phyloP scores from a whole-genome alignment of 208 protist species.

The Acanthamoeba polyphaga region DNA sequence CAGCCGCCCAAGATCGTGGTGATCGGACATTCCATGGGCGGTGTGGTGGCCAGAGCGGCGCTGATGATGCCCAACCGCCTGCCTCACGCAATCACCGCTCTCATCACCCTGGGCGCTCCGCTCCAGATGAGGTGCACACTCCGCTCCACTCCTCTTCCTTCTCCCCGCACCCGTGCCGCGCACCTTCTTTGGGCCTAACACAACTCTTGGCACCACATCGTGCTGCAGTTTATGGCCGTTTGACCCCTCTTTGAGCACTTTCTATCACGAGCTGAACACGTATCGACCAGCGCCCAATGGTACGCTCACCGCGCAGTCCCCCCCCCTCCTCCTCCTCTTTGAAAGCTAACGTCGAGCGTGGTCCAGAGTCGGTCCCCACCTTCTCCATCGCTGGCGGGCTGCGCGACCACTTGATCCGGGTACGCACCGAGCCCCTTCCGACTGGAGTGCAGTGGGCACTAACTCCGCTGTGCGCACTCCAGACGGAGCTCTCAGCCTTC shows the following conservation, averaged over 20 bases:
- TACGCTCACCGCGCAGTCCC: background rate
- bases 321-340: too few relatives aligned
- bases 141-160: background rate
- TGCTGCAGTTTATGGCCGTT: constrained; percentile 3
- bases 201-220: background rate
- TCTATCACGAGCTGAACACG: constrained; percentile 46
- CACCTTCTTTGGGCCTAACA: background rate
- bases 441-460: too few relatives aligned
- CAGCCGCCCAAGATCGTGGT: background rate
- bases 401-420: constrained; percentile 22
- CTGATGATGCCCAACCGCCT: constrained; percentile 29
- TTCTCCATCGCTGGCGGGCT: constrained; percentile 44
- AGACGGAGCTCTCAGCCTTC: constrained; percentile 16
- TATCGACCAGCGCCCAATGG: background rate
- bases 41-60: constrained; percentile 51
- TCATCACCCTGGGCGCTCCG: constrained; percentile 49
- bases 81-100: background rate
- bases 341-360: background rate
- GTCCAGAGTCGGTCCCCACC: background rate
- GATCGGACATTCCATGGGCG: constrained; percentile 71
- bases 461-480: background rate
- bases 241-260: constrained; percentile 2
- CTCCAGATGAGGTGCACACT: constrained; percentile 11
- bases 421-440: background rate
- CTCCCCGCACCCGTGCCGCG: too few relatives aligned